Percentiles rank a stretch among this genome's conserved stretches.
These are phyloP conservation scores for Arabidopsis thaliana DNA, from an alignment of 345 rosid genomes.

Conservation along the genomic window TAIR10.1 NC_003076.8:20866001-20866500, in stretches of 20 bases:
- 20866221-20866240: conserved; percentile 92
- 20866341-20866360: conserved; percentile 5
- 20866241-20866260: conserved; percentile 88
- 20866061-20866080: conserved; percentile 17
- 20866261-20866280: conserved; percentile 20
- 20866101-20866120: conserved; percentile 22
- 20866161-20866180: conserved; percentile 84
- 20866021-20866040: conserved; percentile 75
- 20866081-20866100: conserved; percentile 6
- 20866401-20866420: conserved; percentile 16
- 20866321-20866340: conserved; percentile 1
- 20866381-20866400: neutral
- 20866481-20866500: conserved; percentile 85
- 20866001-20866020: conserved; percentile 92
- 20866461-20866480: conserved; percentile 95
- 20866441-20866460: conserved; percentile 58
- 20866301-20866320: neutral
- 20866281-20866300: neutral
- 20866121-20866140: conserved; percentile 83
- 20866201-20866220: conserved; percentile 91
- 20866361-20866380: neutral
- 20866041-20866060: conserved; percentile 25
- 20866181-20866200: conserved; percentile 90
- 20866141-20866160: conserved; percentile 81
- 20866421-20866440: conserved; percentile 16